phyloP scores from a whole-genome alignment of 768 basidiomycete genomes.

The Krasilnikovozyma curviuscula region DNA sequence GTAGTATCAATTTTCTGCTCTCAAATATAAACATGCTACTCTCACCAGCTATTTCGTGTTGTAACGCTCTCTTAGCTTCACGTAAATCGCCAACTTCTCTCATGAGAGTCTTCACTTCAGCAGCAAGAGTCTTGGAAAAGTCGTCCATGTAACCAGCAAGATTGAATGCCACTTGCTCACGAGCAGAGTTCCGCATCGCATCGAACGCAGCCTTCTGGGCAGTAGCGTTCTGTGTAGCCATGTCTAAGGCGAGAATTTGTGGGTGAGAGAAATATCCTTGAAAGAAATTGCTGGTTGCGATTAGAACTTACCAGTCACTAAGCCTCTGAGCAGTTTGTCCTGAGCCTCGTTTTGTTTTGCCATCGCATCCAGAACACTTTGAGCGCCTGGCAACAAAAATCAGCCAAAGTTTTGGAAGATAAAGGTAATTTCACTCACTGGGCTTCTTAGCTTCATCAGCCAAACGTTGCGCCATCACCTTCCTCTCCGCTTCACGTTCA shows the following conservation, averaged over 20 bases:
- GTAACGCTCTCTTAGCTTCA: conserved; percentile 6
- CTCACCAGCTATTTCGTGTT: neutral
- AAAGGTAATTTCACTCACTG: too few relatives aligned
- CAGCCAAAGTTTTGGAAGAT: too few relatives aligned
- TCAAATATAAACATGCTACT: too few relatives aligned
- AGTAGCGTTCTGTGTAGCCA: too few relatives aligned
- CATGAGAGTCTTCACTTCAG: conserved; percentile 7
- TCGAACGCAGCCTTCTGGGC: conserved; percentile 3
- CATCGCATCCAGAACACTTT: neutral
- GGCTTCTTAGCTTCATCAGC: conserved; percentile 1
- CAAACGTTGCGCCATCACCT: neutral
- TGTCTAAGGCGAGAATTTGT: too few relatives aligned
- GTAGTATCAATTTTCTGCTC: neutral
- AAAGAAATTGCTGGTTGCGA: too few relatives aligned
- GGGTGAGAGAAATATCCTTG: too few relatives aligned
- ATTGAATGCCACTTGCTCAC: conserved; percentile 4
- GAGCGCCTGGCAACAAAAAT: neutral
- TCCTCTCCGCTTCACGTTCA: neutral
- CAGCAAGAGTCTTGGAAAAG: conserved; percentile 4
- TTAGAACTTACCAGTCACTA: neutral
- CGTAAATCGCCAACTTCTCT: conserved; percentile 8
- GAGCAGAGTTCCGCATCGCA: conserved; percentile 5
- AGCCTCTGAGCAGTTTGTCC: neutral
- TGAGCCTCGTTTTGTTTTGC: neutral
- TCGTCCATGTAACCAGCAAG: neutral